A percentile compares a stretch with the other conserved stretches of the same genome.
Evolutionary conservation across 805 yeast species (phyloP).

Genomic region (Yamadazyma olivae): DNA sequence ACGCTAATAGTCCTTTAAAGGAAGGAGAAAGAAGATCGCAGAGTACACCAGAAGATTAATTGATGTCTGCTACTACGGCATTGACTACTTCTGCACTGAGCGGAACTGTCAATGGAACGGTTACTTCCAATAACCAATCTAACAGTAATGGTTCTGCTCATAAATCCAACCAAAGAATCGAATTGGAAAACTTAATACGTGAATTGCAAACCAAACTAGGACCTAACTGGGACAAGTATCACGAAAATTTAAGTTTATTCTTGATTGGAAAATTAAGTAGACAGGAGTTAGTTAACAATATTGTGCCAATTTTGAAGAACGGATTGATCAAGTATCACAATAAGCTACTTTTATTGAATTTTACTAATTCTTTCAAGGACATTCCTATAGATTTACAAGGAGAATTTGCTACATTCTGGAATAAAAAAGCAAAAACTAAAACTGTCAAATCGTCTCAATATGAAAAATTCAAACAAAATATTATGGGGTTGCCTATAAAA

Average conservation of each 20-base stretch:
- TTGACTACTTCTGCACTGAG: slow-evolving; percentile 2
- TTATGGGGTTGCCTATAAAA: slow-evolving; percentile 77
- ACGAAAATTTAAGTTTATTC: slow-evolving; percentile 72
- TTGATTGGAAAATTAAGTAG: slow-evolving; percentile 78
- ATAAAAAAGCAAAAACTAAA: slow-evolving; percentile 45
- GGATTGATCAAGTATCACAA: slow-evolving; percentile 67
- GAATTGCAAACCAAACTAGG: slow-evolving; percentile 76
- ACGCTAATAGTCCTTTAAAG: too few species aligned
- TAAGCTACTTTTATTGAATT: slow-evolving; percentile 72
- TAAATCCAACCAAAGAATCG: slow-evolving; percentile 22
- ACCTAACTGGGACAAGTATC: slow-evolving; percentile 80
- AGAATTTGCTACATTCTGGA: slow-evolving; percentile 43
- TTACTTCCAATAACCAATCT: neutral
- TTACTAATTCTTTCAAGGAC: slow-evolving; percentile 81
- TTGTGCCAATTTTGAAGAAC: slow-evolving; percentile 51
- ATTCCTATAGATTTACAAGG: slow-evolving; percentile 57
- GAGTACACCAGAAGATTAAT: too few species aligned
- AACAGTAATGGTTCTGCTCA: neutral
- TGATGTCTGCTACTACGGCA: slow-evolving; percentile 3
- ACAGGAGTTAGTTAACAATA: slow-evolving; percentile 59
- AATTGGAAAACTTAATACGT: slow-evolving; percentile 51
- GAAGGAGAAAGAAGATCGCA: too few species aligned
- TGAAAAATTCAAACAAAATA: slow-evolving; percentile 79
- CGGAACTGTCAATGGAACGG: slow-evolving; percentile 2
- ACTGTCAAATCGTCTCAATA: slow-evolving; percentile 65